Evolutionary conservation across 345 rosid species (phyloP).

Genomic region (Rhizophora apiculata): DNA sequence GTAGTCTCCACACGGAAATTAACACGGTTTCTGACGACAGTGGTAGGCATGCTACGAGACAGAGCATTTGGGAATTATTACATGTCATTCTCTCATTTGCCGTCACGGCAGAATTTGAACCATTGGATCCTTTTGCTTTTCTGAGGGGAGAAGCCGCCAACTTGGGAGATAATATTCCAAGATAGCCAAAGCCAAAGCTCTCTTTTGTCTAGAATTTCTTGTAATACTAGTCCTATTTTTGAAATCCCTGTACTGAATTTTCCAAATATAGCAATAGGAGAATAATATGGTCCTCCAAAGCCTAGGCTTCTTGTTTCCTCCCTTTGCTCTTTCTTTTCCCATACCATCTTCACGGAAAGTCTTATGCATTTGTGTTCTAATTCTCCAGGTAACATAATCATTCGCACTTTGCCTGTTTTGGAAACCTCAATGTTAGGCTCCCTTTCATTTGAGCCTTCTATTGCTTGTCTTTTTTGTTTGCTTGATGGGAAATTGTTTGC

Average conservation of each 20-base stretch:
- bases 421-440: too few species aligned
- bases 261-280: slow-evolving; percentile 13
- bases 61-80: too few species aligned
- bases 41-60: too few species aligned
- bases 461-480: not conserved
- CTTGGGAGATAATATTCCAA: slow-evolving; percentile 23
- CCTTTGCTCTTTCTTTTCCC: not conserved
- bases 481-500: not conserved
- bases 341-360: not conserved
- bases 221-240: not conserved
- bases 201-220: slow-evolving; percentile 11
- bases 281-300: not conserved
- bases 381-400: not conserved
- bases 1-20: too few species aligned
- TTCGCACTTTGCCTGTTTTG: not conserved
- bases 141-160: slow-evolving; percentile 27
- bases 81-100: too few species aligned
- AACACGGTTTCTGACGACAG: too few species aligned
- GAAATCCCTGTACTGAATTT: not conserved
- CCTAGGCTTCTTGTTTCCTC: not conserved
- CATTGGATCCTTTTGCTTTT: not conserved
- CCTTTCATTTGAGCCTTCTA: not conserved
- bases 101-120: not conserved
- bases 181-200: not conserved
- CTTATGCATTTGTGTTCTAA: slow-evolving; percentile 2